phyloP scores from a whole-genome alignment of 1,284 basidiomycete genomes.

The Anthracocystis setariae region DNA sequence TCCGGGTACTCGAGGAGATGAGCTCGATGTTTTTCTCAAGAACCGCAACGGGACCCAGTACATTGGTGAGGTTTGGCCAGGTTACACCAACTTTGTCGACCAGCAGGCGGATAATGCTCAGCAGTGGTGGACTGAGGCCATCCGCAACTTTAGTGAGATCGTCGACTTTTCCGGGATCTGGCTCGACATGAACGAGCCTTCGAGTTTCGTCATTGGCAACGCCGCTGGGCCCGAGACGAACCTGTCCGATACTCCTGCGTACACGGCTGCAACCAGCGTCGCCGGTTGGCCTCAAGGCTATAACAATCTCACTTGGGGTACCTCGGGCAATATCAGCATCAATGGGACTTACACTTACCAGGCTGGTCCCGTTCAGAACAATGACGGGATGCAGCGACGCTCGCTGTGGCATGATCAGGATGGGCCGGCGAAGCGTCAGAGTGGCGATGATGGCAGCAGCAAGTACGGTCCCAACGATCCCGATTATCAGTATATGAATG shows the following conservation, averaged over 20 bases:
- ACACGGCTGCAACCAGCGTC: slow-evolving; percentile 39
- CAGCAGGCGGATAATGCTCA: slow-evolving; percentile 37
- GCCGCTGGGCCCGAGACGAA: slow-evolving; percentile 70
- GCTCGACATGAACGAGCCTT: slow-evolving; percentile 60
- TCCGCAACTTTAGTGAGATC: slow-evolving; percentile 49
- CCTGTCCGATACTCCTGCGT: slow-evolving; percentile 62
- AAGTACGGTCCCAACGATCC: slow-evolving; percentile 28
- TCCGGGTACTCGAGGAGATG: slow-evolving; percentile 47
- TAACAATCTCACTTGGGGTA: slow-evolving; percentile 73
- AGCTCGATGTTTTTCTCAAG: slow-evolving; percentile 55
- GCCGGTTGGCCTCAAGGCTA: slow-evolving; percentile 71
- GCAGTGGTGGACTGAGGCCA: slow-evolving; percentile 52
- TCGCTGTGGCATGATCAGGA: slow-evolving; percentile 12
- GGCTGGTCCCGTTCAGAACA: slow-evolving; percentile 34
- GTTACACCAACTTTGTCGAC: slow-evolving; percentile 43
- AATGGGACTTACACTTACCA: slow-evolving; percentile 70
- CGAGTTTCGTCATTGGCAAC: slow-evolving; percentile 39
- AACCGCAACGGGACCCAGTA: slow-evolving; percentile 71
- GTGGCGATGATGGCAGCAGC: slow-evolving; percentile 1
- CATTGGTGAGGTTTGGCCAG: slow-evolving; percentile 72
- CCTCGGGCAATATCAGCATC: slow-evolving; percentile 78
- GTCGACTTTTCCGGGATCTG: slow-evolving; percentile 54
- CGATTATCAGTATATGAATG: slow-evolving; percentile 42
- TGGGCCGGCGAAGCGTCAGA: slow-evolving; percentile 11
- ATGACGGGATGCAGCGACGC: slow-evolving; percentile 23